Evolutionary conservation across 2,329 filamentous ascomycete species (phyloP).

Genomic region (Pseudofabraea citricarpa): DNA sequence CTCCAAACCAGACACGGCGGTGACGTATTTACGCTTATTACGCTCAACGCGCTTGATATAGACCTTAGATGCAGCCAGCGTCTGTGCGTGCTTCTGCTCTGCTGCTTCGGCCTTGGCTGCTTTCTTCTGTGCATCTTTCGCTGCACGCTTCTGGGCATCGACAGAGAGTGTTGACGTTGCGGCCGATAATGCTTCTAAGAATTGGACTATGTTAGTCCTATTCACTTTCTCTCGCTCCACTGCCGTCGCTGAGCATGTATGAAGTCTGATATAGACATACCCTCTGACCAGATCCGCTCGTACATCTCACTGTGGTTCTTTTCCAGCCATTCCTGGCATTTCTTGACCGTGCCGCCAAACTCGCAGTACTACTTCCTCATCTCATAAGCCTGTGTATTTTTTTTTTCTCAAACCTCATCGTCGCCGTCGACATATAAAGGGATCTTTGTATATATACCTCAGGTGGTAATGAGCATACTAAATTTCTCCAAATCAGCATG

Average conservation of each 20-base stretch:
- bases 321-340: slow-evolving; percentile 94
- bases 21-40: slow-evolving; percentile 97
- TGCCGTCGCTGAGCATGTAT: too few species aligned
- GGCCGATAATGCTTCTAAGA: slow-evolving; percentile 70
- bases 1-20: slow-evolving; percentile 85
- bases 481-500: too few species aligned
- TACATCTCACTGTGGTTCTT: slow-evolving; percentile 71
- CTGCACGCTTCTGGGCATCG: slow-evolving; percentile 88
- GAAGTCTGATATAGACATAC: too few species aligned
- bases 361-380: slow-evolving; percentile 78
- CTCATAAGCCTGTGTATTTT: slow-evolving; percentile 11
- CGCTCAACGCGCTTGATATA: slow-evolving; percentile 96
- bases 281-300: slow-evolving; percentile 76
- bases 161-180: slow-evolving; percentile 82
- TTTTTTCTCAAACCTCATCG: not conserved
- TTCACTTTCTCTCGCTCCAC: too few species aligned
- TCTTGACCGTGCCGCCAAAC: slow-evolving; percentile 93
- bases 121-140: slow-evolving; percentile 96
- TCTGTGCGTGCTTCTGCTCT: slow-evolving; percentile 73
- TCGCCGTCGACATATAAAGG: too few species aligned
- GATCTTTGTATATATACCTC: slow-evolving; percentile 49
- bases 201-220: too few species aligned
- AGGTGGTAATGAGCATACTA: slow-evolving; percentile 61
- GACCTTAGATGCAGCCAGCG: slow-evolving; percentile 76
- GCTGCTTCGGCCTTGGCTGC: slow-evolving; percentile 86